Evolutionary conservation across 345 rosid genomes (phyloP).

Genomic region (Streptanthus diversifolius): DNA sequence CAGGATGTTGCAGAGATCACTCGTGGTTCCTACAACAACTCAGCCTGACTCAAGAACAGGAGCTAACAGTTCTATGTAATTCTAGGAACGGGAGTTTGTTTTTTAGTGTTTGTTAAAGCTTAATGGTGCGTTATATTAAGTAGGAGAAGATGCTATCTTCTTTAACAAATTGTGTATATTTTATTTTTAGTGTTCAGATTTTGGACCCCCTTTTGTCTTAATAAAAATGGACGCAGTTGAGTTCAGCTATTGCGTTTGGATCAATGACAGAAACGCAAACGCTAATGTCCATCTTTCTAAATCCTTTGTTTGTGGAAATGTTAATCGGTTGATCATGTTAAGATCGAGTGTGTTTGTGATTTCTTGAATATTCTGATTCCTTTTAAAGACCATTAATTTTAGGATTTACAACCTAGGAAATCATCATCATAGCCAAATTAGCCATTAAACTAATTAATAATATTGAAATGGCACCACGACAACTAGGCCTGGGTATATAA

Average conservation of each 20-base stretch:
- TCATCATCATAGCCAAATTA: too few relatives aligned
- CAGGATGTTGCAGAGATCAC: conserved; percentile 34
- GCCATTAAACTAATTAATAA: too few relatives aligned
- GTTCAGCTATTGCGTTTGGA: neutral
- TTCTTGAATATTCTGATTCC: too few relatives aligned
- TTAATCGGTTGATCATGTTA: neutral
- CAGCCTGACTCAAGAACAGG: conserved; percentile 8
- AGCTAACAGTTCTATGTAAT: conserved; percentile 18
- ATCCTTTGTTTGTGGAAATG: too few relatives aligned
- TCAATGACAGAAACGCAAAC: neutral
- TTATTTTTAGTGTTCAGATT: neutral
- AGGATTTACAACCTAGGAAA: too few relatives aligned
- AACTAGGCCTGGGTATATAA: too few relatives aligned
- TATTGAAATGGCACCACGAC: too few relatives aligned
- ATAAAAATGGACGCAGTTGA: neutral
- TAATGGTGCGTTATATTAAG: neutral
- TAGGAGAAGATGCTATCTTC: neutral
- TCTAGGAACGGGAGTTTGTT: conserved; percentile 15
- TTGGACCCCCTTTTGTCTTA: neutral
- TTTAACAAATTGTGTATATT: conserved; percentile 5
- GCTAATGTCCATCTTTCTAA: neutral
- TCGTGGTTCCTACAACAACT: conserved; percentile 31
- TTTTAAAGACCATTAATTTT: too few relatives aligned
- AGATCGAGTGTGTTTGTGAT: too few relatives aligned
- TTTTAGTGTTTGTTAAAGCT: neutral